These are phyloP conservation scores for Pyricularia pennisetigena DNA, from an alignment of 2,329 filamentous ascomycete genomes.

Conservation along the genomic window DNA sequence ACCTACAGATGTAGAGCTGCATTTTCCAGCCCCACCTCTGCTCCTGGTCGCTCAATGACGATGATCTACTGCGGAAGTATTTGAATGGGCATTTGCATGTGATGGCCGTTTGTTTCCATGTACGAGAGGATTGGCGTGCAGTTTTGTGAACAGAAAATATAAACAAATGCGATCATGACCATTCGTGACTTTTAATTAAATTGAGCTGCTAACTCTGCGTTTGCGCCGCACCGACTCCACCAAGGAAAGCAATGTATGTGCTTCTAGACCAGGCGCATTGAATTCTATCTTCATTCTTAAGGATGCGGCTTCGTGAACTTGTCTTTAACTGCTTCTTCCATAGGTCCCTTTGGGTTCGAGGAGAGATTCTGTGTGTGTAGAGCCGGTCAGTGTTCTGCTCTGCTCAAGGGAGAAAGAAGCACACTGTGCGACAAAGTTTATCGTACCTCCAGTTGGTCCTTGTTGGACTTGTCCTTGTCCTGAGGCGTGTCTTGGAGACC, in stretches of 20 bases:
- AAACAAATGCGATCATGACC: not conserved
- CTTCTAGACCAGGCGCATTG: not conserved
- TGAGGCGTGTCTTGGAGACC: conserved; percentile 38
- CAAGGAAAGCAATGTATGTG: not conserved
- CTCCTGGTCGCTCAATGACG: not conserved
- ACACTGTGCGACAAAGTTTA: not conserved
- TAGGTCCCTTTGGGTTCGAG: conserved; percentile 56
- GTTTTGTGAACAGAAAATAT: not conserved
- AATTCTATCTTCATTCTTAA: not conserved
- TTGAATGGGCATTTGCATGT: not conserved
- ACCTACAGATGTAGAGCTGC: no score
- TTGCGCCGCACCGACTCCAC: not conserved
- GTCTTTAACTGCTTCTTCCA: conserved; percentile 50
- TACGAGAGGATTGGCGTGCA: not conserved
- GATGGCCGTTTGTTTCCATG: not conserved
- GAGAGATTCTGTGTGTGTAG: conserved; percentile 30
- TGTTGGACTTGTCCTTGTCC: conserved; percentile 25
- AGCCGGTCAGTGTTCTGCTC: conserved; percentile 5
- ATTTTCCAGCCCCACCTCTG: not conserved
- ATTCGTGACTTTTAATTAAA: not conserved
- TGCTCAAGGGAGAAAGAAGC: not conserved
- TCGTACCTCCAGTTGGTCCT: conserved; percentile 41
- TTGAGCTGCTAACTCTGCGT: not conserved
- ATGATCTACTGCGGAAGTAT: not conserved
- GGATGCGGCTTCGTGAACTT: conserved; percentile 45